phyloP scores from a whole-genome alignment of 306 rosid species.

The Vicia sativa region DNA sequence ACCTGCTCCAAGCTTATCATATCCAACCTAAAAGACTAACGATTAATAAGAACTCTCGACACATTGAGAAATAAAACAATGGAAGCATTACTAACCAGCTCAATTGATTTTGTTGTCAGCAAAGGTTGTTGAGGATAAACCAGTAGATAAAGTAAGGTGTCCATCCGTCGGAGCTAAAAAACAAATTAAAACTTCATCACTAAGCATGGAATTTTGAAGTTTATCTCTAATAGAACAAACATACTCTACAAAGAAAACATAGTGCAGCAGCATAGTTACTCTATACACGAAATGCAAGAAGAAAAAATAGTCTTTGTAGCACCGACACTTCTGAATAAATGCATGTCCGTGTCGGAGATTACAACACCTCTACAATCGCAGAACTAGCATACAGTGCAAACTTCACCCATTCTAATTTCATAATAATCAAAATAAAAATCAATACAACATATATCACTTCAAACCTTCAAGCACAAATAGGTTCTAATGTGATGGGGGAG shows the following conservation, averaged over 20 bases:
- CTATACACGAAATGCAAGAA: constrained; percentile 30
- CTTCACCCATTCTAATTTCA: constrained; percentile 2
- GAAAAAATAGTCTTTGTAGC: background rate
- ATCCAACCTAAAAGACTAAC: constrained; percentile 72
- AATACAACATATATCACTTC: background rate
- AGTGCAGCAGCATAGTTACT: constrained; percentile 6
- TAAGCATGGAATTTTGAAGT: constrained; percentile 14
- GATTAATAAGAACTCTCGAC: constrained; percentile 25
- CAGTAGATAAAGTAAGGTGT: constrained; percentile 79
- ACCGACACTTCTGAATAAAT: too few relatives aligned
- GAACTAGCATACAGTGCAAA: background rate
- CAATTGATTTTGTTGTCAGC: constrained; percentile 87
- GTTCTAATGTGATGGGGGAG: background rate
- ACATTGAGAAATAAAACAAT: constrained; percentile 4
- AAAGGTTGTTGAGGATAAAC: constrained; percentile 96
- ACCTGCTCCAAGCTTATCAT: constrained; percentile 97
- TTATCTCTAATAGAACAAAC: background rate
- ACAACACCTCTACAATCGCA: constrained; percentile 2
- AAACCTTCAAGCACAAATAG: background rate
- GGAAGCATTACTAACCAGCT: constrained; percentile 72
- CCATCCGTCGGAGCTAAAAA: constrained; percentile 74
- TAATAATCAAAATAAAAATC: constrained; percentile 9
- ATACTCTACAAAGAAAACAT: background rate
- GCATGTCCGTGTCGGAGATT: too few relatives aligned
- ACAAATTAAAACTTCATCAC: constrained; percentile 29